A percentile compares a stretch with the other conserved stretches of the same genome.
Evolutionary conservation across 108 stramenopile species (phyloP).

Genomic region (Fragilaria crotonensis): DNA sequence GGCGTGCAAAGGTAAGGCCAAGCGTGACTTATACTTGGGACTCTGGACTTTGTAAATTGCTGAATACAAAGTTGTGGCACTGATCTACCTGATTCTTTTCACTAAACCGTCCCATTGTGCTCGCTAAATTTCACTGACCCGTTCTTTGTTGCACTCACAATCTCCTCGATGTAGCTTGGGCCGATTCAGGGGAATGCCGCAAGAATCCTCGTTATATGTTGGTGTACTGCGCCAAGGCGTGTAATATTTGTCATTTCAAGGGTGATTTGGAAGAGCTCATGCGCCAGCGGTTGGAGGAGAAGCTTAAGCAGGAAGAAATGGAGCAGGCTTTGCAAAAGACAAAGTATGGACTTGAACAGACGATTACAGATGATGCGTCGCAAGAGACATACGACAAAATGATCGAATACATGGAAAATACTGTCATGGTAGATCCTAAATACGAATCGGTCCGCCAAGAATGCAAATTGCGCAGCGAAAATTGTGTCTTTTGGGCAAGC

Average conservation of each 20-base stretch:
- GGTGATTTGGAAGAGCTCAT: too few relatives aligned
- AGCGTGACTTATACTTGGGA: too few relatives aligned
- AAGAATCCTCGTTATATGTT: constrained; percentile 17
- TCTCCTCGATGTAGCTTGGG: too few relatives aligned
- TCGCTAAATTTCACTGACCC: too few relatives aligned
- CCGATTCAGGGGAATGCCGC: constrained; percentile 4
- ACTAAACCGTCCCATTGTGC: too few relatives aligned
- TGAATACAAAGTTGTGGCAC: too few relatives aligned
- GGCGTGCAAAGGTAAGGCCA: too few relatives aligned
- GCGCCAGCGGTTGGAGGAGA: neutral
- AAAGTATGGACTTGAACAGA: neutral
- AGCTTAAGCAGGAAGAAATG: neutral
- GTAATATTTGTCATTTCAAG: neutral
- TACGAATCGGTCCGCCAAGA: constrained; percentile 15
- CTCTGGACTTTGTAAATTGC: too few relatives aligned
- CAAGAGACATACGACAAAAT: constrained; percentile 24
- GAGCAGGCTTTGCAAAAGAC: neutral
- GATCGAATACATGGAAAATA: constrained; percentile 11
- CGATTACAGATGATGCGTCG: neutral
- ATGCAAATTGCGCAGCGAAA: constrained; percentile 26
- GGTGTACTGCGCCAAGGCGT: constrained; percentile 9
- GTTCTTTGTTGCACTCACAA: too few relatives aligned
- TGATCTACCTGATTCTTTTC: too few relatives aligned
- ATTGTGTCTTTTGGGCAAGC: constrained; percentile 20
- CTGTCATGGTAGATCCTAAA: constrained; percentile 4